Conservation (phyloP, 768 basidiomycete species). For the Saitozyma sp. region DNA sequence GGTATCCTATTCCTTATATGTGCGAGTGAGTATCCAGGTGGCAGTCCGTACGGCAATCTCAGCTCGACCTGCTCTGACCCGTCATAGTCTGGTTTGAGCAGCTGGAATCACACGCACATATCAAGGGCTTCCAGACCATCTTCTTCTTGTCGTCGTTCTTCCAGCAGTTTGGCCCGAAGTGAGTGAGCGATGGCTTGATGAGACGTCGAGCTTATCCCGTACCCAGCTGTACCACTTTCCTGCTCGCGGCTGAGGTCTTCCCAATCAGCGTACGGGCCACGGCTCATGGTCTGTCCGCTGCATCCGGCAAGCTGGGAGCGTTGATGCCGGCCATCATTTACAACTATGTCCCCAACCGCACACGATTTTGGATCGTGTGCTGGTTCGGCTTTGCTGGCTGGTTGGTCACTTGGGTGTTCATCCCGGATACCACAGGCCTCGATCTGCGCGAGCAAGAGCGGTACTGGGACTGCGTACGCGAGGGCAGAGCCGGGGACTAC, state of each 20-base stretch:
- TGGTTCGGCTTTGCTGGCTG: constrained; percentile 53
- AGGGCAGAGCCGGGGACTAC: constrained; percentile 50
- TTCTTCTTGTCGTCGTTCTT: constrained; percentile 53
- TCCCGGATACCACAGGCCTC: constrained; percentile 56
- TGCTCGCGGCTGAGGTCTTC: constrained; percentile 56
- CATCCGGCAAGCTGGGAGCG: constrained; percentile 54
- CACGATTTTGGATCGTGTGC: constrained; percentile 53
- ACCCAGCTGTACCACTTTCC: constrained; percentile 51
- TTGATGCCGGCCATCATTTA: constrained; percentile 54
- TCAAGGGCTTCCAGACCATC: constrained; percentile 54
- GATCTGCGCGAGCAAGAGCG: constrained; percentile 55
- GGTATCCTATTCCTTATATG: constrained; percentile 23
- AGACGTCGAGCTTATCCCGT: too few species aligned
- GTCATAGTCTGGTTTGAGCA: constrained; percentile 46
- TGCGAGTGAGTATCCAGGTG: constrained; percentile 26
- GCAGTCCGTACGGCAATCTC: too few species aligned
- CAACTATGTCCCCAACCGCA: constrained; percentile 50
- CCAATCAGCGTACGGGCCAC: constrained; percentile 55
- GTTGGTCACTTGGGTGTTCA: constrained; percentile 40
- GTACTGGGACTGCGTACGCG: constrained; percentile 53
- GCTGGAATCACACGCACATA: constrained; percentile 40
- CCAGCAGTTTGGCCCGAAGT: constrained; percentile 51
- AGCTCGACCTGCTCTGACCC: constrained; percentile 6
- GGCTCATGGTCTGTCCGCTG: constrained; percentile 54
- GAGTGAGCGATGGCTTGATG: too few species aligned